Conservation (phyloP, 192 early-diverging fungal genomes). For the Kappamyces sp. region DNA sequence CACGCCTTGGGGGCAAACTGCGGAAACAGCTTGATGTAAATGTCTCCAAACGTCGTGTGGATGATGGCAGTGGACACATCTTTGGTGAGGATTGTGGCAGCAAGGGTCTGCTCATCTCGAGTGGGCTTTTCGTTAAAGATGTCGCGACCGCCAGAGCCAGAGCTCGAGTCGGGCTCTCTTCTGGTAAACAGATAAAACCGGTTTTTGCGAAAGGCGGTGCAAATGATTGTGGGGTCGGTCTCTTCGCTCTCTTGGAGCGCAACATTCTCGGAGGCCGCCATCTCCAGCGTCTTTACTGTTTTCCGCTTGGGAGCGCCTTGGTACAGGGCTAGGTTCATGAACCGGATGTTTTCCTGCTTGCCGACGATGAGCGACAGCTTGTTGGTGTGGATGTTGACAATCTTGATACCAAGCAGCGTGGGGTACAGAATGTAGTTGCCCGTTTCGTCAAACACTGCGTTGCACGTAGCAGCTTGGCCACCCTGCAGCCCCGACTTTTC, state of each 20-base stretch:
- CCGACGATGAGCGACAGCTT: slow-evolving; percentile 80
- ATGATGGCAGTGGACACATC: slow-evolving; percentile 60
- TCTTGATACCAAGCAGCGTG: slow-evolving; percentile 93
- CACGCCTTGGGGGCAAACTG: slow-evolving; percentile 89
- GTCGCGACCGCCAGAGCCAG: slow-evolving; percentile 63
- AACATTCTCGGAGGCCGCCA: slow-evolving; percentile 86
- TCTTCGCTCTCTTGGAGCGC: slow-evolving; percentile 57
- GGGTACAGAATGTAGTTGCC: slow-evolving; percentile 84
- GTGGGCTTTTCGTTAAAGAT: slow-evolving; percentile 98
- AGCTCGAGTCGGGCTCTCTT: slow-evolving; percentile 73
- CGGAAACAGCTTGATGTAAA: slow-evolving; percentile 81
- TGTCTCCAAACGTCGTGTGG: slow-evolving; percentile 89
- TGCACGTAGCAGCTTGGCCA: slow-evolving; percentile 54
- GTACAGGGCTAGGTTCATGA: slow-evolving; percentile 80
- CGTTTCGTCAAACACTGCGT: slow-evolving; percentile 91
- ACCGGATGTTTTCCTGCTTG: slow-evolving; percentile 86
- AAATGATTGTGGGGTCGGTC: slow-evolving; percentile 81
- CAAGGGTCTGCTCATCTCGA: slow-evolving; percentile 90
- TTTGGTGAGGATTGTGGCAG: slow-evolving; percentile 36
- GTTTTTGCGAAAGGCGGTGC: slow-evolving; percentile 84
- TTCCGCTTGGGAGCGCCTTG: slow-evolving; percentile 88
- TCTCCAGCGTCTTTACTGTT: slow-evolving; percentile 58
- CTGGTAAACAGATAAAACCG: slow-evolving; percentile 91
- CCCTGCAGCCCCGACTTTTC: slow-evolving; percentile 50
- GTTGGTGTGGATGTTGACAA: slow-evolving; percentile 81